Base-by-base conservation (phyloP, 2,329 filamentous ascomycete genomes). In the Colletotrichum agaves region DNA sequence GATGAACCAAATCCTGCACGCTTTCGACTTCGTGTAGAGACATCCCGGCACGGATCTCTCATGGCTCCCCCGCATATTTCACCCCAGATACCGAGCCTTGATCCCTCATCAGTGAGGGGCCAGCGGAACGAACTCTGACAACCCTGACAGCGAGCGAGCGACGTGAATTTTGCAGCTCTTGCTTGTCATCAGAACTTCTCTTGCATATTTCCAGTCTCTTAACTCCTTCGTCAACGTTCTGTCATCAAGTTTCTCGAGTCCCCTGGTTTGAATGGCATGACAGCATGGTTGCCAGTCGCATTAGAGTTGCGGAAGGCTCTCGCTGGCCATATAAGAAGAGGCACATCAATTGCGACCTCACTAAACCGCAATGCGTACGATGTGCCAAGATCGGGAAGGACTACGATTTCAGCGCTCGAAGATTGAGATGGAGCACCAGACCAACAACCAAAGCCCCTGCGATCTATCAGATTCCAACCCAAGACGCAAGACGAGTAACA, bases 401-500 rank as follows among this genome's bases (percentile, higher is more conserved):
- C 5, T 71, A 69, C 56, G 69, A 70, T 67, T 81, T 79, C 69
- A 80, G 78, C 69, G 75, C 78, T 23, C 75, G 80, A 0, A 72
- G 80, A 8, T 75, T 83, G 43, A 75, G 78, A 64, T 83, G 81
- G 81, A 81, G 78, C 57, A 79, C 80, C 0, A 75, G 78, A 0
- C 77, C 78, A 0, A 73, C 75, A 3, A 76, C 75, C n/a, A 71
- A 72, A 2, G 68, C 72, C 0, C 75, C 78, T 0, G 72, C 76
- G 5, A 75, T 75, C 44, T 74, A 76, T 63, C 67, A 72, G 46
- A 41, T 78, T 65, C 55, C 74, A 4, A 41, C 70, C 8, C 72
- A 75, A 62, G 73, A 78, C 68, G 57, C 72, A 75, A 62, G 73
- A 78, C 68, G 57, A 37, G 41, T 49, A 61, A 33, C 57, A 61